Evolutionary conservation across 1,284 basidiomycete genomes (phyloP).

Genomic region (Clitocybe nebularis): DNA sequence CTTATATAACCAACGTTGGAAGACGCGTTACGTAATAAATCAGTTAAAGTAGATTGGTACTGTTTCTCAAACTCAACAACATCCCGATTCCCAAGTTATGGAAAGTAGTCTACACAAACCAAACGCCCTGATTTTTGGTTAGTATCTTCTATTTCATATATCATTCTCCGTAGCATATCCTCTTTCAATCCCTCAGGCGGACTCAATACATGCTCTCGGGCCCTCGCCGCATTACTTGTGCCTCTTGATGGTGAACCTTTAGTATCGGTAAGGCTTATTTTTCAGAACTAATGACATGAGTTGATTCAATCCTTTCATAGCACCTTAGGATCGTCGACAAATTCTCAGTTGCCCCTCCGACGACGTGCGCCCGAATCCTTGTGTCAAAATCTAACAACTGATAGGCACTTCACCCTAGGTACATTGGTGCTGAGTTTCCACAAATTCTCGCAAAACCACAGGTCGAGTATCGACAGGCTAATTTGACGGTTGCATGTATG

Average conservation of each 20-base stretch:
- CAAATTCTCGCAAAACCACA: conserved; percentile 60
- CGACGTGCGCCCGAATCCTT: conserved; percentile 58
- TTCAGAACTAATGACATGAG: conserved; percentile 8
- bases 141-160: too few relatives aligned
- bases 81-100: too few relatives aligned
- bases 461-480: conserved; percentile 83
- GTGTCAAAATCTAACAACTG: too few relatives aligned
- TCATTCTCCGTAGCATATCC: too few relatives aligned
- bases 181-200: too few relatives aligned
- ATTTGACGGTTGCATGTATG: conserved; percentile 70
- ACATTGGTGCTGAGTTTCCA: conserved; percentile 76
- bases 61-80: too few relatives aligned
- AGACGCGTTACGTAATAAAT: too few relatives aligned
- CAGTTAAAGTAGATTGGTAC: too few relatives aligned
- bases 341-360: conserved; percentile 80
- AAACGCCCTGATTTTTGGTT: conserved; percentile 5
- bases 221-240: conserved; percentile 60
- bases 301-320: conserved; percentile 31
- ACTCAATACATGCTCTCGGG: conserved; percentile 70
- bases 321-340: conserved; percentile 81
- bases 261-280: conserved; percentile 59
- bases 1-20: too few relatives aligned
- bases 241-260: conserved; percentile 61
- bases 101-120: not conserved
- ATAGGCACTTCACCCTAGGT: conserved; percentile 41